These are phyloP conservation scores for Pseudogymnoascus sp. DNA, from an alignment of 2,329 filamentous ascomycete genomes.

Conservation along the genomic window DNA sequence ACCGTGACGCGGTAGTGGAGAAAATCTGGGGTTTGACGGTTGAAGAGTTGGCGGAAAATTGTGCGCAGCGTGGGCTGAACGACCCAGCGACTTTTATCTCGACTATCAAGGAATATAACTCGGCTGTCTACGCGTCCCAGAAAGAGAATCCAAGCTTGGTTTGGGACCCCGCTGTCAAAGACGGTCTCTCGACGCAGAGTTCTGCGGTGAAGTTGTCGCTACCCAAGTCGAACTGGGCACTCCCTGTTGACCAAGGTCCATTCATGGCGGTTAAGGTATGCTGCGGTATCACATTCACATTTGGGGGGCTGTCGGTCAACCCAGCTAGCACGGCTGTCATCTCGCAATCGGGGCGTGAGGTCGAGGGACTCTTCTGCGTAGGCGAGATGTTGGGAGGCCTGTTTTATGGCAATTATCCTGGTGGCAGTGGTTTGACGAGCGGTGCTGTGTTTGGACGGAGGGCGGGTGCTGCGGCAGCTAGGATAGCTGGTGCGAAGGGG, in stretches of 20 bases:
- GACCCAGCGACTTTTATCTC: conserved; percentile 38
- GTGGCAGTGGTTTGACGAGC: conserved; percentile 52
- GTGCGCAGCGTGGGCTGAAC: conserved; percentile 38
- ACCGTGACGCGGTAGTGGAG: conserved; percentile 47
- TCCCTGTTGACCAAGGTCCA: conserved; percentile 46
- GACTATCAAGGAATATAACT: conserved; percentile 49
- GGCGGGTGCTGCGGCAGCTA: conserved; percentile 26
- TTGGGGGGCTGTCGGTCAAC: conserved; percentile 45
- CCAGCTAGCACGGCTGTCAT: conserved; percentile 34
- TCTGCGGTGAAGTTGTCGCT: conserved; percentile 33
- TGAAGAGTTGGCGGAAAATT: conserved; percentile 46
- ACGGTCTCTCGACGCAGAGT: conserved; percentile 54
- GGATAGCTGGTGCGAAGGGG: background rate
- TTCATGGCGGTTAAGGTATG: conserved; percentile 57
- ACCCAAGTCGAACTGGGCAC: conserved; percentile 59
- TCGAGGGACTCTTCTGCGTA: conserved; percentile 50
- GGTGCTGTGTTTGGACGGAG: conserved; percentile 44
- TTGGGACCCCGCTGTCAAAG: conserved; percentile 53
- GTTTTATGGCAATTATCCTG: conserved; percentile 56
- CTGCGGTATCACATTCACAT: conserved; percentile 61
- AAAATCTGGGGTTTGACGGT: conserved; percentile 27
- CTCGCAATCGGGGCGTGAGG: conserved; percentile 35
- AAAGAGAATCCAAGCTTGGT: conserved; percentile 35
- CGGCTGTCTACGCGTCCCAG: conserved; percentile 41
- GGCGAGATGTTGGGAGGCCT: conserved; percentile 61